A percentile compares a stretch with the other conserved stretches of the same genome.
Evolutionary conservation across 2,329 filamentous ascomycete genomes (phyloP).

Genomic region (Ophiostoma ips): DNA sequence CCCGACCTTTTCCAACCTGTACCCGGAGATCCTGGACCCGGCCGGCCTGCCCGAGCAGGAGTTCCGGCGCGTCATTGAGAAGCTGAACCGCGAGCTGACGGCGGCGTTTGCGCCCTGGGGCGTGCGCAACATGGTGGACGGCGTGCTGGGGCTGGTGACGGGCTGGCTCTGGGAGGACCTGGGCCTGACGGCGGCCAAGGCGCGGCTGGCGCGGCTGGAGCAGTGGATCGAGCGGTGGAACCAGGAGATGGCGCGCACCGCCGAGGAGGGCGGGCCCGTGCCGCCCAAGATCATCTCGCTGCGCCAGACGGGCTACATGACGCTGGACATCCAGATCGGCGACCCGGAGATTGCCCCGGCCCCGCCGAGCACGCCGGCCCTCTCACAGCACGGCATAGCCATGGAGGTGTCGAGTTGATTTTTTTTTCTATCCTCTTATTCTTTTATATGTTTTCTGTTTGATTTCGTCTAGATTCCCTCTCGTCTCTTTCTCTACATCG

Average conservation of each 20-base stretch:
- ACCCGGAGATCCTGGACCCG: conserved; percentile 88
- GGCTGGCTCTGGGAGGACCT: conserved; percentile 93
- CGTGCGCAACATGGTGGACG: conserved; percentile 65
- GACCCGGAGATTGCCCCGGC: conserved; percentile 16
- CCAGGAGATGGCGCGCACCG: conserved; percentile 38
- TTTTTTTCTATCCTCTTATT: not conserved
- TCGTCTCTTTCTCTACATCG: not conserved
- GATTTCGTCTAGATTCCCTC: not conserved
- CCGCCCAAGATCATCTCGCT: conserved; percentile 16
- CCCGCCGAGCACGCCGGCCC: conserved; percentile 13
- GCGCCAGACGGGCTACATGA: conserved; percentile 17
- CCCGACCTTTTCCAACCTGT: conserved; percentile 86
- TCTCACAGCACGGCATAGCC: conserved; percentile 7
- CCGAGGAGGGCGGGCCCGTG: conserved; percentile 9
- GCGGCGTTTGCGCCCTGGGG: conserved; percentile 70
- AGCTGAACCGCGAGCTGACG: conserved; percentile 63
- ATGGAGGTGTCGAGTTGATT: not conserved
- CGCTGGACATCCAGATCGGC: conserved; percentile 17
- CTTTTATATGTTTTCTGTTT: not conserved
- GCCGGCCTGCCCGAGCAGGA: conserved; percentile 69
- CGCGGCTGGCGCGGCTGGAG: conserved; percentile 56
- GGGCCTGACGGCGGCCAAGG: conserved; percentile 64
- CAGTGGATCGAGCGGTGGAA: conserved; percentile 84
- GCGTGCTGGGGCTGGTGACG: conserved; percentile 64
- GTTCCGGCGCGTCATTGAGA: conserved; percentile 69